Evolutionary conservation across 2,329 filamentous ascomycete genomes (phyloP).

Genomic region (Fusarium albosuccineum): DNA sequence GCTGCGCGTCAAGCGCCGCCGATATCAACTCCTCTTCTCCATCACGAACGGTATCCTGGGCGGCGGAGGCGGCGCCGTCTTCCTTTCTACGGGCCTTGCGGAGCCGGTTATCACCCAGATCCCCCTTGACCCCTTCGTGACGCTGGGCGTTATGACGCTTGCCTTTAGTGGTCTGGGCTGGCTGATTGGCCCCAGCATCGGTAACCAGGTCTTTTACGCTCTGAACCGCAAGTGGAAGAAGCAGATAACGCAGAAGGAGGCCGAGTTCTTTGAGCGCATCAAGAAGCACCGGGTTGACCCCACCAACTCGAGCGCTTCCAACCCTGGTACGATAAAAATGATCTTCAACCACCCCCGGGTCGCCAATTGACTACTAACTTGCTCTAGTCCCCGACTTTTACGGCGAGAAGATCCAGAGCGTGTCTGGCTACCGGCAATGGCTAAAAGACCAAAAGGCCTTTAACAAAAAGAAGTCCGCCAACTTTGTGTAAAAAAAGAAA

Average conservation of each 20-base stretch:
- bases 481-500: conserved; percentile 65
- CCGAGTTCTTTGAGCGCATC: conserved; percentile 91
- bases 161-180: conserved; percentile 86
- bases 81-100: conserved; percentile 78
- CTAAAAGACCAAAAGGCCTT: conserved; percentile 97
- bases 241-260: conserved; percentile 90
- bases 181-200: conserved; percentile 86
- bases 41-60: conserved; percentile 72
- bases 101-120: conserved; percentile 79
- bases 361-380: conserved; percentile 35
- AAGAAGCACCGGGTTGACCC: conserved; percentile 95
- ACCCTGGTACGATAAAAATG: conserved; percentile 70
- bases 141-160: conserved; percentile 83
- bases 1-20: conserved; percentile 86
- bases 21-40: conserved; percentile 85
- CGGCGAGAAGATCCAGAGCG: conserved; percentile 96
- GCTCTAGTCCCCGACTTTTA: conserved; percentile 91
- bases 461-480: conserved; percentile 90
- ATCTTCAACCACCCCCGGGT: not conserved
- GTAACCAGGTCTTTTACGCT: conserved; percentile 82
- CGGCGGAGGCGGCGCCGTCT: conserved; percentile 72
- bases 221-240: conserved; percentile 77
- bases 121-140: conserved; percentile 88
- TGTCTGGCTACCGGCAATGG: conserved; percentile 93
- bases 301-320: conserved; percentile 86